These are phyloP conservation scores for Bipolaris oryzae DNA, from an alignment of 2,329 filamentous ascomycete species.

Conservation along the genomic window DNA sequence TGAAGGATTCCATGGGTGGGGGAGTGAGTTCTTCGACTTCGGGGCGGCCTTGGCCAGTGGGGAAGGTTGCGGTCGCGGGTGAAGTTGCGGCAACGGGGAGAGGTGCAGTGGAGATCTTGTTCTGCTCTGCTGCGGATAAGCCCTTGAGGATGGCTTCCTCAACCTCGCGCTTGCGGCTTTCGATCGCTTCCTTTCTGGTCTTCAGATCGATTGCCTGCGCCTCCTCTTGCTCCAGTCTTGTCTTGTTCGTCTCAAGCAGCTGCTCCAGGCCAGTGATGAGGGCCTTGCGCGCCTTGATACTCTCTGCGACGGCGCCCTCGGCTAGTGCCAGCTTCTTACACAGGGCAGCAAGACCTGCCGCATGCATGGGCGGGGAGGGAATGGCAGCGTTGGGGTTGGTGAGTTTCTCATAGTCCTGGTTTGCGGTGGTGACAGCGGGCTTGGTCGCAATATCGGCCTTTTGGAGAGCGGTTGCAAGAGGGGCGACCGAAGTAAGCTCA, in stretches of 20 bases:
- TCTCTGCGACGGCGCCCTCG: slow-evolving; percentile 86
- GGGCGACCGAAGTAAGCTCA: slow-evolving; percentile 77
- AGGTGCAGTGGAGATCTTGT: slow-evolving; percentile 52
- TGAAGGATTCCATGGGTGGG: slow-evolving; percentile 66
- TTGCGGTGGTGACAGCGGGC: slow-evolving; percentile 71
- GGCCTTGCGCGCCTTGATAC: slow-evolving; percentile 80
- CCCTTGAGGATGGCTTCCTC: slow-evolving; percentile 91
- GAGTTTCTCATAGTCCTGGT: slow-evolving; percentile 83
- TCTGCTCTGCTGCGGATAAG: slow-evolving; percentile 66
- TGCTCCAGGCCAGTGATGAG: slow-evolving; percentile 83
- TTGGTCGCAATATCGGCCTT: slow-evolving; percentile 74
- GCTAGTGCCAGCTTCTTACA: slow-evolving; percentile 87
- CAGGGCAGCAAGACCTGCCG: slow-evolving; percentile 85
- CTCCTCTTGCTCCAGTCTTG: slow-evolving; percentile 73
- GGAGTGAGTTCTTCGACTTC: slow-evolving; percentile 87
- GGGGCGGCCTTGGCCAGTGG: slow-evolving; percentile 66
- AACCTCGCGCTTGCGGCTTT: slow-evolving; percentile 83
- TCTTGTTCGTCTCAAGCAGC: slow-evolving; percentile 74
- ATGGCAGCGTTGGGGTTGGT: slow-evolving; percentile 71
- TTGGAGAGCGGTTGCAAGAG: slow-evolving; percentile 72
- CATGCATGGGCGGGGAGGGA: slow-evolving; percentile 87
- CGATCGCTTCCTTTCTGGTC: slow-evolving; percentile 72
- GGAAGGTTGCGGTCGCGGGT: slow-evolving; percentile 21
- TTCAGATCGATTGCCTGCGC: slow-evolving; percentile 67
- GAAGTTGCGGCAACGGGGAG: slow-evolving; percentile 31